Evolutionary conservation across 1,139 yeast species (phyloP), one percentile per base, ranked within the genome.

Genomic region (Blastobotrys aristatus): DNA sequence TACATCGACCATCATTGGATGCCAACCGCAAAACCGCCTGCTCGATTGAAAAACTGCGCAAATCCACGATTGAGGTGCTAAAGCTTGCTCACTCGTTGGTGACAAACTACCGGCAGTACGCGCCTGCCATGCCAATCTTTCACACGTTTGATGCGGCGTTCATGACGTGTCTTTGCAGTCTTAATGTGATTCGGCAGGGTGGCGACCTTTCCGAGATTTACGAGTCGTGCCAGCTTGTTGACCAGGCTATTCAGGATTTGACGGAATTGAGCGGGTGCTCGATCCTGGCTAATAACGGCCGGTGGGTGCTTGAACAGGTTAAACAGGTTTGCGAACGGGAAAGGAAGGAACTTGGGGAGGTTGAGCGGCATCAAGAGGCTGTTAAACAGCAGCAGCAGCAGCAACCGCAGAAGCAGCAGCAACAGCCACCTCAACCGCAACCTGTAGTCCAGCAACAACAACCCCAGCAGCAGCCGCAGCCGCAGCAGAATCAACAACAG

Each of bases 101-200:
- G 7, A 34, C 3, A 2, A 22, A 18, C 22, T 22, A 18, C 14
- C 24, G 16, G n/a, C 22, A n/a, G 26, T 34, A 34, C 18, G 24
- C 38, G 3, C 24, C 26, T 18, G 13, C 26, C 24, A 34, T 34
- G 38, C 38, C 38, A 14, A 18, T 34, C 24, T 34, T 34, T 14
- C 38, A 34, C 24, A 34, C 38, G 4, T 34, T 34, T 34, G 38
- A 34, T 34, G 38, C 38, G n/a, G 38, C 38, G n/a, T 34, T 34
- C 24, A 16, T 34, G 7, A 6, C 24, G 2, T 34, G 38, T 34
- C 18, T 34, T 17, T 34, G 38, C n/a, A 34, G 18, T 18, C 18
- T 34, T 21, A 16, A 34, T 34, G 21, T n/a, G n/a, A 34, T 34
- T 18, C 24, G 38, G 24, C 21, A 34, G 8, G 38, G 24, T 34